Evolutionary conservation across 2,329 filamentous ascomycete species (phyloP).

Genomic region (Botrytis fragariae): DNA sequence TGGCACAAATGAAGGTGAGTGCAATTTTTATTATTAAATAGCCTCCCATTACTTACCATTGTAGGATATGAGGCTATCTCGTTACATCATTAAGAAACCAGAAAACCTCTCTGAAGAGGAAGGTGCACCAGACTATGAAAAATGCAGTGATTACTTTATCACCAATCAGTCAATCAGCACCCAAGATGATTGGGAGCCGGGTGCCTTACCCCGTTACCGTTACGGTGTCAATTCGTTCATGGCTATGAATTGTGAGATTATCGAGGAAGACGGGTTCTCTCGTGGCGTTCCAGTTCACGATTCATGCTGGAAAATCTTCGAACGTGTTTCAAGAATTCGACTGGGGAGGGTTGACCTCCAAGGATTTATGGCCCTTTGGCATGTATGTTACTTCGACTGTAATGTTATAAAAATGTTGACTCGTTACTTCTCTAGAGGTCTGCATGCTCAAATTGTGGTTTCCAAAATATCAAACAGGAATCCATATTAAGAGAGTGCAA

Average conservation of each 20-base stretch:
- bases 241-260: slow-evolving; percentile 5
- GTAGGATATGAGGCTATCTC: slow-evolving; percentile 10
- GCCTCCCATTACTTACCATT: not conserved
- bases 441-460: slow-evolving; percentile 21
- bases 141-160: slow-evolving; percentile 21
- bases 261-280: not conserved
- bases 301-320: slow-evolving; percentile 27
- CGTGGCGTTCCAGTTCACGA: slow-evolving; percentile 21
- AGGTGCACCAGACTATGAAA: slow-evolving; percentile 16
- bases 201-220: not conserved
- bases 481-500: not conserved
- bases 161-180: slow-evolving; percentile 14
- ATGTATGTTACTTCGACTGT: not conserved
- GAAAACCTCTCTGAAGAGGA: slow-evolving; percentile 2
- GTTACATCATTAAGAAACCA: slow-evolving; percentile 22
- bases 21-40: no score
- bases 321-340: slow-evolving; percentile 18
- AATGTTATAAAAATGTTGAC: no score
- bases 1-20: not conserved
- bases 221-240: slow-evolving; percentile 13
- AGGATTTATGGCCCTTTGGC: slow-evolving; percentile 24
- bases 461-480: slow-evolving; percentile 21
- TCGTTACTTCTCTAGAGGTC: not conserved
- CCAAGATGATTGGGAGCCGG: not conserved
- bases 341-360: slow-evolving; percentile 24